Evolutionary conservation across 495 filamentous ascomycete species (phyloP).

Genomic region (Lasiosphaeria hispida): DNA sequence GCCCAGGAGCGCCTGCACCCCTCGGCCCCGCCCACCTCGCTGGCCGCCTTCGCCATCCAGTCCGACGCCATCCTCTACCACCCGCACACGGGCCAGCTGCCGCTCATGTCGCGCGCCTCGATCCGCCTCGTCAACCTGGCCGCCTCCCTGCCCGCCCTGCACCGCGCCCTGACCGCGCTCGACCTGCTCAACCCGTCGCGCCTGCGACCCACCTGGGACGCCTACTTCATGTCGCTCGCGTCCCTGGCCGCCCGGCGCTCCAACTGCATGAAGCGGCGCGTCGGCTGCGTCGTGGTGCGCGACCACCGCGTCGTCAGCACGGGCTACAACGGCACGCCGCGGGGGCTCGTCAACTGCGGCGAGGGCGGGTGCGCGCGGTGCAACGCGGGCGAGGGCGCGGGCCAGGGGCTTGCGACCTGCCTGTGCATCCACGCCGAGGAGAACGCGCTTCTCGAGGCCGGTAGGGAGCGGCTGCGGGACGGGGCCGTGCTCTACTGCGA

Average conservation of each 20-base stretch:
- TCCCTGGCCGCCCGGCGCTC: constrained; percentile 85
- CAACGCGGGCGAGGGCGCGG: constrained; percentile 66
- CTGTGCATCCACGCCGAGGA: constrained; percentile 96
- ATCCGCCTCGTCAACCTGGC: constrained; percentile 84
- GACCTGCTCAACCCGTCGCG: constrained; percentile 75
- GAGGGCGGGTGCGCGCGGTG: constrained; percentile 91
- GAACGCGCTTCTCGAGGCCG: constrained; percentile 92
- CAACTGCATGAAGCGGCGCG: constrained; percentile 97
- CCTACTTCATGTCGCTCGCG: constrained; percentile 95
- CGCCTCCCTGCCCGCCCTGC: constrained; percentile 63
- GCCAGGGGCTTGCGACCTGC: constrained; percentile 76
- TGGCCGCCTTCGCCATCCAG: constrained; percentile 74
- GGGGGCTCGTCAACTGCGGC: constrained; percentile 82
- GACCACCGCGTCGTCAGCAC: constrained; percentile 87
- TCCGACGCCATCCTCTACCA: constrained; percentile 79
- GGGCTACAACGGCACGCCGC: constrained; percentile 96
- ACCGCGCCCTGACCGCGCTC: constrained; percentile 63
- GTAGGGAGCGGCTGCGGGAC: constrained; percentile 80
- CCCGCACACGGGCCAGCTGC: constrained; percentile 59
- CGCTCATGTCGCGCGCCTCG: constrained; percentile 74
- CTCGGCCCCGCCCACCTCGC: constrained; percentile 47
- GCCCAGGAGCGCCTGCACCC: constrained; percentile 66
- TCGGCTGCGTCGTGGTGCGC: constrained; percentile 91
- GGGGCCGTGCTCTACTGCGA: constrained; percentile 87
- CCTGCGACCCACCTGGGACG: constrained; percentile 90